Conservation (phyloP, 129 eudicot species). For the Helichrysum umbraculigerum region DNA sequence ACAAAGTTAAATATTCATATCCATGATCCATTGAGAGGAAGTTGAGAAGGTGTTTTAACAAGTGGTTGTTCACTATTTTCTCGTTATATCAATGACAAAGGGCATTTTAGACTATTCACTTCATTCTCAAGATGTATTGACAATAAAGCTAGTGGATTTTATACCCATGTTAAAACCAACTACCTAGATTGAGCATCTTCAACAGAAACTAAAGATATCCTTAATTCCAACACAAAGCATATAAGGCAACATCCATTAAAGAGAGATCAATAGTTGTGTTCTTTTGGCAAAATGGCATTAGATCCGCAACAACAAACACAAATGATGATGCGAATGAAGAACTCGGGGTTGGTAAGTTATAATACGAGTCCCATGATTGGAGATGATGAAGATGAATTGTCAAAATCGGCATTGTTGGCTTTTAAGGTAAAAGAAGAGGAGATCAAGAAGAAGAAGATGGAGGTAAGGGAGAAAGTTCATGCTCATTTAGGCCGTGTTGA, state of each 20-base stretch:
- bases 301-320: slow-evolving; percentile 53
- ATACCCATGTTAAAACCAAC: slow-evolving; percentile 33
- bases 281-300: slow-evolving; percentile 29
- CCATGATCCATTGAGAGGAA: slow-evolving; percentile 33
- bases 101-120: slow-evolving; percentile 41
- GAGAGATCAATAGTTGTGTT: slow-evolving; percentile 11
- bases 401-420: slow-evolving; percentile 63
- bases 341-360: slow-evolving; percentile 44
- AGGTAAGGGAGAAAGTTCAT: slow-evolving; percentile 72
- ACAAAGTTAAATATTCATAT: slow-evolving; percentile 18
- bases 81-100: slow-evolving; percentile 23
- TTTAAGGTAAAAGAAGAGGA: slow-evolving; percentile 89
- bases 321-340: slow-evolving; percentile 37
- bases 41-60: slow-evolving; percentile 34
- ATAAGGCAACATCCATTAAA: slow-evolving; percentile 30
- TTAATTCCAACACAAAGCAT: slow-evolving; percentile 36
- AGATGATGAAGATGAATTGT: slow-evolving; percentile 69
- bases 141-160: slow-evolving; percentile 29
- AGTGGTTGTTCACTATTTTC: slow-evolving; percentile 39
- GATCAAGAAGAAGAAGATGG: slow-evolving; percentile 78
- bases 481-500: slow-evolving; percentile 81
- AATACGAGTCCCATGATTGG: slow-evolving; percentile 49
- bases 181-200: slow-evolving; percentile 49
- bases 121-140: slow-evolving; percentile 27
- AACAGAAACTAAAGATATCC: slow-evolving; percentile 42